Evolutionary conservation across 768 basidiomycete species (phyloP).

Genomic region (Tephrocybe sp.): DNA sequence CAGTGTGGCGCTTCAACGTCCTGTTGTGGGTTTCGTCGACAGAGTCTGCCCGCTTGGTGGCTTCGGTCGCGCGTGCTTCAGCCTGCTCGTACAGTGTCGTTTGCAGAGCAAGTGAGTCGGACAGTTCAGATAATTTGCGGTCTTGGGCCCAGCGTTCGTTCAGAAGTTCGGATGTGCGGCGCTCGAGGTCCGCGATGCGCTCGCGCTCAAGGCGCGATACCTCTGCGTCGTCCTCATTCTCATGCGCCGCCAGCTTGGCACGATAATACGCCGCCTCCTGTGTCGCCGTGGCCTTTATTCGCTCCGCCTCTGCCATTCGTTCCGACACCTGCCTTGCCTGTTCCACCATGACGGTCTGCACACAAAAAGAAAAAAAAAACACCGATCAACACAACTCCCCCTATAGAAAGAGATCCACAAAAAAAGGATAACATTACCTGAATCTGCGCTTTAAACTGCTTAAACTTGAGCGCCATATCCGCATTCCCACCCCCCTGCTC

Average conservation of each 20-base stretch:
- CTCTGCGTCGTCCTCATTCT: slow-evolving; percentile 66
- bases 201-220: slow-evolving; percentile 73
- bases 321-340: slow-evolving; percentile 80
- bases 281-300: slow-evolving; percentile 70
- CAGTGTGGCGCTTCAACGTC: slow-evolving; percentile 61
- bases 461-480: slow-evolving; percentile 79
- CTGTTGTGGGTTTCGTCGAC: slow-evolving; percentile 70
- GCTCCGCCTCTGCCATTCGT: slow-evolving; percentile 77
- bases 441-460: slow-evolving; percentile 83
- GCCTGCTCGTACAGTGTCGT: slow-evolving; percentile 78
- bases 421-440: no score
- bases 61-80: slow-evolving; percentile 74
- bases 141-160: slow-evolving; percentile 67
- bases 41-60: slow-evolving; percentile 71
- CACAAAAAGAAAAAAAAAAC: slow-evolving; percentile 1
- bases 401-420: no score
- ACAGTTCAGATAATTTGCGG: slow-evolving; percentile 69
- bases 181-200: slow-evolving; percentile 73
- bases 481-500: slow-evolving; percentile 48
- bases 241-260: slow-evolving; percentile 88
- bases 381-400: slow-evolving; percentile 23
- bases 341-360: slow-evolving; percentile 67
- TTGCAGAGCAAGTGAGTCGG: slow-evolving; percentile 73
- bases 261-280: slow-evolving; percentile 97
- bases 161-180: slow-evolving; percentile 59